phyloP scores from a whole-genome alignment of 495 filamentous ascomycete genomes.

The Sordaria brevicollis region DNA sequence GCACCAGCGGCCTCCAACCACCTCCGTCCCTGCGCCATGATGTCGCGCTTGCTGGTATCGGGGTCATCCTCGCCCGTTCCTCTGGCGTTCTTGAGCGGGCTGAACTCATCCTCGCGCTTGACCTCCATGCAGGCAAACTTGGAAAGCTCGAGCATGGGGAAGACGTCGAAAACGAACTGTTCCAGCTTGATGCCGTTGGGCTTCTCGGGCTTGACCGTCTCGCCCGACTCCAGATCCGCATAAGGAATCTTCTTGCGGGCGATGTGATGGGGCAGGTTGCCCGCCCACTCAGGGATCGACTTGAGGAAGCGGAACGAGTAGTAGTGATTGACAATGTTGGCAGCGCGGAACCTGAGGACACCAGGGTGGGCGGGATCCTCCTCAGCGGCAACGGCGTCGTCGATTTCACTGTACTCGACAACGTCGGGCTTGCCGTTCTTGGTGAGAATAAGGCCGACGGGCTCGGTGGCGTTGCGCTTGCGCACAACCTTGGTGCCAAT shows the following conservation, averaged over 20 bases:
- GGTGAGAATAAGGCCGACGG: constrained; percentile 85
- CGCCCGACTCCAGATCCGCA: constrained; percentile 63
- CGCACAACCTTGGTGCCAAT: constrained; percentile 98
- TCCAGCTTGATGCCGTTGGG: constrained; percentile 98
- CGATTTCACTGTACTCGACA: constrained; percentile 98
- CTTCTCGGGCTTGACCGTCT: constrained; percentile 76
- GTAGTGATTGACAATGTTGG: constrained; percentile 99
- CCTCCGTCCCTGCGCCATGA: constrained; percentile 75
- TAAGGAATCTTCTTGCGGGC: constrained; percentile 97
- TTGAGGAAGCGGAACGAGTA: constrained; percentile 93
- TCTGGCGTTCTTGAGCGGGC: constrained; percentile 89
- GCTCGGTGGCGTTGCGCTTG: constrained; percentile 94
- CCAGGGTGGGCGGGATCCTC: constrained; percentile 73
- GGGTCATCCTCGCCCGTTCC: constrained; percentile 90
- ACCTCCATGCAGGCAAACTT: constrained; percentile 96
- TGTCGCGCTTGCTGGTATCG: constrained; percentile 81
- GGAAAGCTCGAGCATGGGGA: constrained; percentile 74
- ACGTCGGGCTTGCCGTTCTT: constrained; percentile 97
- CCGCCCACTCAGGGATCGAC: constrained; percentile 73
- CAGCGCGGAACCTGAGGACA: constrained; percentile 89
- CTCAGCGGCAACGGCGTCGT: constrained; percentile 74
- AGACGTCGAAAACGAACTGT: constrained; percentile 98
- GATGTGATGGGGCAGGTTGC: constrained; percentile 87
- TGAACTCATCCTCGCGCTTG: constrained; percentile 95
- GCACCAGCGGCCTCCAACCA: constrained; percentile 77